Evolutionary conservation across 805 yeast species (phyloP), one percentile per base, ranked within the genome.

Genomic region (Pichia phayaonensis): DNA sequence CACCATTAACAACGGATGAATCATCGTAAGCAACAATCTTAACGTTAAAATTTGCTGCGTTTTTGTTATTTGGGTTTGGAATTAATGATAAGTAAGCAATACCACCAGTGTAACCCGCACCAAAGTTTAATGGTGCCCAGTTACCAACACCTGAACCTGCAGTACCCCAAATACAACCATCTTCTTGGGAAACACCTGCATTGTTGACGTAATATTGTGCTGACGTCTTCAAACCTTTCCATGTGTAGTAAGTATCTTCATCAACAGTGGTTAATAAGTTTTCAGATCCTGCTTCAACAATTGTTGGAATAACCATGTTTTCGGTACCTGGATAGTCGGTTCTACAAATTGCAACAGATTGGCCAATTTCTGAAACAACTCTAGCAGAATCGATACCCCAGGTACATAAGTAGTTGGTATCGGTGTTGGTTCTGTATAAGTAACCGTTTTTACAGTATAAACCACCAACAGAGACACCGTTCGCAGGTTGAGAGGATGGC

Each of bases 261-360:
- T 89, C 77, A 56, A 90, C 97, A 59, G 85, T 95, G 48, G 96
- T 76, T 59, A 90, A 73, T 51, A 85, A 84, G 63, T 76, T 69
- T 39, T 77, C 59, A 39, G 73, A 61, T 61, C 96, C 96, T 53
- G 84, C 86, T 34, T 67, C 68, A 48, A 90, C 85, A 56, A 80
- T 74, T 54, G 98, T 90, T 68, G 99, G 98, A 55, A 92, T 78
- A 59, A 84, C 95, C 98, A 92, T 94, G 80, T 90, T 90, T 76
- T 92, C 99, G 57, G 97, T 84, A 74, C 99, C 99, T 65, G 99
- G 99, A 81, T 92, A 92, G 70, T 92, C 99, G 55, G 99, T 92
- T 77, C 97, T 86, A 79, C 99, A 94, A 63, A 94, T 72, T 53
- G 98, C 92, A 61, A 92, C 90, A 48, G 76, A 76, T 53, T 84